Evolutionary conservation across 768 basidiomycete species (phyloP).

Genomic region (Serpula lacrymans): DNA sequence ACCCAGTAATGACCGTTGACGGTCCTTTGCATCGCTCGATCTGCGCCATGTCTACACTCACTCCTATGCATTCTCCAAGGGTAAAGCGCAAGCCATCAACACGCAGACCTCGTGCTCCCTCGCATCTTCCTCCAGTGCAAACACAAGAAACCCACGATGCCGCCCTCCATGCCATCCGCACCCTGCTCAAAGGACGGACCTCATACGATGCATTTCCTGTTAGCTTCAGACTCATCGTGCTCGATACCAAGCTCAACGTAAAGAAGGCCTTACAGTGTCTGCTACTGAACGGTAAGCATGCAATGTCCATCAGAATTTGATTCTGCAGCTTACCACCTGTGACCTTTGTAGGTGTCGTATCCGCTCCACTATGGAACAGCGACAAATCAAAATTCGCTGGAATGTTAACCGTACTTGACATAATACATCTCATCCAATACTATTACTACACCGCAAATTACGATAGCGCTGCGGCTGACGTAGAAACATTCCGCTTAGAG

Average conservation of each 20-base stretch:
- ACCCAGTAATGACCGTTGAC: too few relatives aligned
- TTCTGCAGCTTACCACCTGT: slow-evolving; percentile 11
- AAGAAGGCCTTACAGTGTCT: slow-evolving; percentile 92
- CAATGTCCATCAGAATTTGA: slow-evolving; percentile 5
- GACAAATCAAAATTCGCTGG: slow-evolving; percentile 90
- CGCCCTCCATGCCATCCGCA: slow-evolving; percentile 68
- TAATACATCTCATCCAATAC: slow-evolving; percentile 98
- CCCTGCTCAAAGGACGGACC: slow-evolving; percentile 79
- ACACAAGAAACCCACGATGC: slow-evolving; percentile 63
- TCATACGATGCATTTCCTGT: slow-evolving; percentile 98
- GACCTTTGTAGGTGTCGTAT: slow-evolving; percentile 81
- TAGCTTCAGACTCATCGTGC: slow-evolving; percentile 92
- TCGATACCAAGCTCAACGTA: slow-evolving; percentile 94
- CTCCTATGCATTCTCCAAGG: slow-evolving; percentile 45
- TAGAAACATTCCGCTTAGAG: slow-evolving; percentile 89
- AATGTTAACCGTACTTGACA: slow-evolving; percentile 99
- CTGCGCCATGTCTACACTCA: too few relatives aligned
- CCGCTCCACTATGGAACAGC: slow-evolving; percentile 97
- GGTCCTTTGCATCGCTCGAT: too few relatives aligned
- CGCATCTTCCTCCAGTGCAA: slow-evolving; percentile 53
- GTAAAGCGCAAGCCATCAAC: slow-evolving; percentile 56
- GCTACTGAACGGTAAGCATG: slow-evolving; percentile 62
- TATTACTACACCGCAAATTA: slow-evolving; percentile 85
- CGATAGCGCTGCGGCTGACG: slow-evolving; percentile 83
- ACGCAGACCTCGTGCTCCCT: slow-evolving; percentile 50